Percentiles rank a stretch among this genome's conserved stretches.
Conservation (phyloP, 2,329 filamentous ascomycete genomes). For the Phoma sp. region DNA sequence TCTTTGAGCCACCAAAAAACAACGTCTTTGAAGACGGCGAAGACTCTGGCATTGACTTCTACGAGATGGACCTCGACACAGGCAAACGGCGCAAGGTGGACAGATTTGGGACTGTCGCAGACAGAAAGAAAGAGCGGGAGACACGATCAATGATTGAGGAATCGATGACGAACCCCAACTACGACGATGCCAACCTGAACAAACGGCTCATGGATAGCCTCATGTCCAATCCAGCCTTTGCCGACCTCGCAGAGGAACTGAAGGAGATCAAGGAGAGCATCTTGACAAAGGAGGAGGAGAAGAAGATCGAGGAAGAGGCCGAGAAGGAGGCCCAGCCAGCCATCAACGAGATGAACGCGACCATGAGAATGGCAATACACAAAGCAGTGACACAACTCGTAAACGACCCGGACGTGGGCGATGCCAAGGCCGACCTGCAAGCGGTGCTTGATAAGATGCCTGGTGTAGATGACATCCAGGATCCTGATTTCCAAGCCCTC, state of each 20-base stretch:
- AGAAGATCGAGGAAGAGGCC: neutral
- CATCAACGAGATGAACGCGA: slow-evolving; percentile 24
- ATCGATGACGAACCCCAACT: slow-evolving; percentile 34
- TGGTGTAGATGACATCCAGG: slow-evolving; percentile 27
- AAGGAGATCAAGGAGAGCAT: slow-evolving; percentile 36
- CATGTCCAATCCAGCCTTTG: slow-evolving; percentile 41
- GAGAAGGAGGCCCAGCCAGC: slow-evolving; percentile 23
- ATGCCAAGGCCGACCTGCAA: slow-evolving; percentile 30
- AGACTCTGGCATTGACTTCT: slow-evolving; percentile 34
- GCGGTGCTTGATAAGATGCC: slow-evolving; percentile 35
- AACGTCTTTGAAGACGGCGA: slow-evolving; percentile 23
- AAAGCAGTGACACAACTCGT: slow-evolving; percentile 35
- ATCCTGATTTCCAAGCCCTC: slow-evolving; percentile 30
- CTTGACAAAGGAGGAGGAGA: slow-evolving; percentile 17
- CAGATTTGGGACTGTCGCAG: slow-evolving; percentile 33
- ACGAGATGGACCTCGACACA: slow-evolving; percentile 40
- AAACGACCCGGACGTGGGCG: slow-evolving; percentile 38
- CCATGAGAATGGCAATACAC: slow-evolving; percentile 28
- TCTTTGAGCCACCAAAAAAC: neutral
- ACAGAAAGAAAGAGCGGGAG: slow-evolving; percentile 32
- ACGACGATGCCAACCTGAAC: slow-evolving; percentile 37
- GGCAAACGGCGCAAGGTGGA: slow-evolving; percentile 32
- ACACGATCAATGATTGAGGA: slow-evolving; percentile 35
- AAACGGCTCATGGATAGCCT: slow-evolving; percentile 37
- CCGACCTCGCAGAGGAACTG: slow-evolving; percentile 36